A percentile compares a stretch with the other conserved stretches of the same genome.
phyloP scores from a whole-genome alignment of 352 stramenopile species.

The Phytophthora chlamydospora region DNA sequence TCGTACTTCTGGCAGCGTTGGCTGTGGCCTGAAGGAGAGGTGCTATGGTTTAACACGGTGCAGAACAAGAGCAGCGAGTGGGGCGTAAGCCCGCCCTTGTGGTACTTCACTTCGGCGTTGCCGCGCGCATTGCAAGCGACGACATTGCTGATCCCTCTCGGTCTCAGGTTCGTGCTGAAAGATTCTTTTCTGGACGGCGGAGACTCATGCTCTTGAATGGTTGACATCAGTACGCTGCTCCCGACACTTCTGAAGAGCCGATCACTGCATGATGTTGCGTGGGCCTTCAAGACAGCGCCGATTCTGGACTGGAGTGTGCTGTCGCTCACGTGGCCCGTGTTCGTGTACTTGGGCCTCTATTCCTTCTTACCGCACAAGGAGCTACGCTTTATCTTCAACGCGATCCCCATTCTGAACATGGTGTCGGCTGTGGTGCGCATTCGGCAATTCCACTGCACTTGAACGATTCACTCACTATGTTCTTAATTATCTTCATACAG shows the following conservation, averaged over 20 bases:
- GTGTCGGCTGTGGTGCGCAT: conserved; percentile 86
- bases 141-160: conserved; percentile 82
- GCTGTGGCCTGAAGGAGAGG: conserved; percentile 98
- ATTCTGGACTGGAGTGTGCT: conserved; percentile 60
- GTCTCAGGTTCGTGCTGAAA: conserved; percentile 54
- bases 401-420: conserved; percentile 96
- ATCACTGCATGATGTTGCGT: conserved; percentile 51
- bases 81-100: conserved; percentile 95
- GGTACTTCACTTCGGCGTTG: conserved; percentile 97
- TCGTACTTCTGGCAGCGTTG: conserved; percentile 94
- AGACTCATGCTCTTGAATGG: background rate
- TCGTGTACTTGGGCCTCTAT: conserved; percentile 94
- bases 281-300: conserved; percentile 42
- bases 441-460: background rate
- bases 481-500: conserved; percentile 27
- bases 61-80: conserved; percentile 98
- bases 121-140: conserved; percentile 89
- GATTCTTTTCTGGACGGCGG: background rate
- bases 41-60: conserved; percentile 97
- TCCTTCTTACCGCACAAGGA: conserved; percentile 98
- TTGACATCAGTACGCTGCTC: conserved; percentile 48
- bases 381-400: conserved; percentile 97
- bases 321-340: conserved; percentile 65
- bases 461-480: background rate
- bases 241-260: conserved; percentile 42